These are phyloP conservation scores for Thraustochytrium sp. DNA, from an alignment of 352 stramenopile species.

Conservation along the genomic window DNA sequence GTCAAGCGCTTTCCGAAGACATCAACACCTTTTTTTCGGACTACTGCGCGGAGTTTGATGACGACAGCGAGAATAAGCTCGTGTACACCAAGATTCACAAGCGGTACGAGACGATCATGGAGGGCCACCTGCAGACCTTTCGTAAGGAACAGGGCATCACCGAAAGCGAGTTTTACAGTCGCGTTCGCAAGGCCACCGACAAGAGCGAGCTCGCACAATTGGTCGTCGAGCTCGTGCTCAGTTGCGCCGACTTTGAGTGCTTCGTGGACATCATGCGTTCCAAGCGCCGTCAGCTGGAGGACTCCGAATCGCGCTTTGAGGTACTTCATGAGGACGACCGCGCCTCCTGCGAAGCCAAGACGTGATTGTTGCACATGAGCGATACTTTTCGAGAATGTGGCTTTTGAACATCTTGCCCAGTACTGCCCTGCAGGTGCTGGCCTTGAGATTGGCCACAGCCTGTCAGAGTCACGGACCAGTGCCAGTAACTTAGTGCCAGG, in stretches of 20 bases:
- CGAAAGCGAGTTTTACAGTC: not conserved
- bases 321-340: not conserved
- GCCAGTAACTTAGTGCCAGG: no score
- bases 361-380: no score
- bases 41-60: slow-evolving; percentile 24
- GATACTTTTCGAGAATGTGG: no score
- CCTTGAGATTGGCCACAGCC: no score
- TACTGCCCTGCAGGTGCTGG: no score
- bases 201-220: slow-evolving; percentile 27
- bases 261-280: slow-evolving; percentile 41
- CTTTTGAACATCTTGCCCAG: no score
- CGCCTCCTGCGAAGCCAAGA: not conserved
- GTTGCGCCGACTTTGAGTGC: slow-evolving; percentile 36
- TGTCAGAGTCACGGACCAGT: no score
- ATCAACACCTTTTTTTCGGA: slow-evolving; percentile 42
- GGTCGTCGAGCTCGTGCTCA: slow-evolving; percentile 34
- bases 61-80: slow-evolving; percentile 37
- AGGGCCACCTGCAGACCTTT: slow-evolving; percentile 34
- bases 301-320: not conserved
- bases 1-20: not conserved
- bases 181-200: slow-evolving; percentile 3
- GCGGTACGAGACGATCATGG: slow-evolving; percentile 31
- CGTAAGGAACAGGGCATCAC: not conserved
- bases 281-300: slow-evolving; percentile 8
- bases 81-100: slow-evolving; percentile 39